Evolutionary conservation across 768 basidiomycete genomes (phyloP), one percentile per base, ranked within the genome.

Genomic region (Amyloporia xantha): DNA sequence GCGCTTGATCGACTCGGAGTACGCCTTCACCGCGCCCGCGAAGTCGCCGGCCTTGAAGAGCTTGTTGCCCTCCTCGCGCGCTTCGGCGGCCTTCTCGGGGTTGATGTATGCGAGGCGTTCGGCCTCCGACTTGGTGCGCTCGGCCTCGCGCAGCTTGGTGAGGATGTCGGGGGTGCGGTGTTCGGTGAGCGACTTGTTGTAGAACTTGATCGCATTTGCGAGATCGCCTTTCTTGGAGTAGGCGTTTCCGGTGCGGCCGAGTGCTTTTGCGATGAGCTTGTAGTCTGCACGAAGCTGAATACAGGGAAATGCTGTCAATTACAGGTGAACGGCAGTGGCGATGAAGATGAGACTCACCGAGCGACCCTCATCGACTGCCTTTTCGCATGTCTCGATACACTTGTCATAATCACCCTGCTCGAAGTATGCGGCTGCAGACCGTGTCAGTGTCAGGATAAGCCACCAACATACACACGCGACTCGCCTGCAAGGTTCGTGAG

Each of bases 1-100:
- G 43, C 96, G 86, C 72, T 97, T 97, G 76, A 98, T 96, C 53
- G 91, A 87, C 69, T 99, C 96, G 30, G 88, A 78, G 71, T 99
- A 99, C 33, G 77, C 73, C 71, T 90, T 92, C 57, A 99, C 94
- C 0, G 95, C 88, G 10, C 77, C 81, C 10, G 82, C 94, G 67
- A 93, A 99, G 66, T 95, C 84, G 17, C 92, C 95, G 2, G 69
- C 75, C 74, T 97, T 98, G 81, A 97, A 99, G 30, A 83, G 77
- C 36, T 68, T 68, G 64, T 99, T 99, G 9, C 96, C 96, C 63
- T 95, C 91, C 66, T 96, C 91, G 42, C 96, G 79, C 1, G 92
- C 92, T 37, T 65, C 58, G 25, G 86, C 86, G 19, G 91, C 86
- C 72, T 82, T 77, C 60, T 78, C 84, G 0, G 92, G 90, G 63